phyloP scores from a whole-genome alignment of 2,329 filamentous ascomycete species.

The Fusarium luffae region DNA sequence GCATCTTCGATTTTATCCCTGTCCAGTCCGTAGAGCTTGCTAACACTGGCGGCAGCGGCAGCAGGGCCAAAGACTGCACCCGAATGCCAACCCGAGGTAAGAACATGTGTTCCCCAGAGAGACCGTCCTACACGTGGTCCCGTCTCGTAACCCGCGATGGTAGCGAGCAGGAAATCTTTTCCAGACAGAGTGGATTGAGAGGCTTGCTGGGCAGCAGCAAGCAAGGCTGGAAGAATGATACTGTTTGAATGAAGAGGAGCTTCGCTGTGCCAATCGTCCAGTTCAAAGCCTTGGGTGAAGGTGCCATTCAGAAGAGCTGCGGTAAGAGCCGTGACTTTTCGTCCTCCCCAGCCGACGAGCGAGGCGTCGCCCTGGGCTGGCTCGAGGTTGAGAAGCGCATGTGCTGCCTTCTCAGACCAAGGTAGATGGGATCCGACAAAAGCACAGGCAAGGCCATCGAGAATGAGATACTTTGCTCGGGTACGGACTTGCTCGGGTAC shows the following conservation, averaged over 20 bases:
- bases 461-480: constrained; percentile 3
- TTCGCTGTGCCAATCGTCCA: constrained; percentile 11
- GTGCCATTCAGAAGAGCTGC: constrained; percentile 8
- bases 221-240: constrained; percentile 2
- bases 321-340: constrained; percentile 1
- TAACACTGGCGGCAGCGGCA: constrained; percentile 1
- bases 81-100: constrained; percentile 12
- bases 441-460: background rate
- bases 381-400: background rate
- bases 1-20: background rate
- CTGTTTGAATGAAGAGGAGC: constrained; percentile 9
- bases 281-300: constrained; percentile 10
- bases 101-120: constrained; percentile 8
- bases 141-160: constrained; percentile 1
- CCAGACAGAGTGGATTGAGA: background rate
- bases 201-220: background rate
- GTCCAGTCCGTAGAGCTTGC: background rate
- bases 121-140: constrained; percentile 1
- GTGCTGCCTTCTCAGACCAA: constrained; percentile 6
- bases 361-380: background rate
- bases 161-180: background rate
- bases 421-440: constrained; percentile 8
- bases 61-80: constrained; percentile 7
- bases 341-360: constrained; percentile 1
- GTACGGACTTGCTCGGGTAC: background rate